Evolutionary conservation across 495 filamentous ascomycete species (phyloP), one percentile per base, ranked within the genome.

Genomic region (Penicillium pancosmium): DNA sequence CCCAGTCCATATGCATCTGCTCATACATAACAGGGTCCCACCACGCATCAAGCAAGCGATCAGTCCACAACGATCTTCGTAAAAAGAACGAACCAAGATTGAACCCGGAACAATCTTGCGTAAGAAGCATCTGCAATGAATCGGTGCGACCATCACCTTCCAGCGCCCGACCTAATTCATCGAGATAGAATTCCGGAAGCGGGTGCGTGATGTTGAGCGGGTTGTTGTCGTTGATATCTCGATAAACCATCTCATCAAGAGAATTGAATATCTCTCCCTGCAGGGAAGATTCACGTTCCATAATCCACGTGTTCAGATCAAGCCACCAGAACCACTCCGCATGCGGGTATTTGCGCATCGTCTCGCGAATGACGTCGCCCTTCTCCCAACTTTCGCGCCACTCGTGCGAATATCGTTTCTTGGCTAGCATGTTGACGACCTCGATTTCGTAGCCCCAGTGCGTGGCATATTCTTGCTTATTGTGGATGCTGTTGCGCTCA

Each of bases 261-360:
- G 90, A 73, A 68, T 91, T 86, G 82, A 98, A 97, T 60, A 99
- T 82, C 73, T 97, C 93, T 33, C 81, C 80, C 66, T 97, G 91
- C 35, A 99, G 82, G 2, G 94, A 96, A 69, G 93, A 91, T 9
- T 87, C 89, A 13, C 91, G 90, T 65, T 99, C 93, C 95, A 99
- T 98, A 65, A 99, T 87, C 72, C 95, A 96, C 16, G 95, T 99
- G 70, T 96, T 93, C 11, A 98, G 85, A 70, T 99, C 94, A 40
- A 99, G 80, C 95, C 95, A 99, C 94, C 94, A 99, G 65, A 99
- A 94, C 94, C 94, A 99, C 79, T 99, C 92, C 10, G 94, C 94
- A 59, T 96, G 82, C 21, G 94, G 95, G 67, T 97, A 94, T 73
- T 97, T 96, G 70, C 85, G 82, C 82, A 99, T 90, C 31, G 88